A percentile compares a stretch with the other conserved stretches of the same genome.
phyloP scores from a whole-genome alignment of 441 rosid species.

The Isatis lusitanica region DNA sequence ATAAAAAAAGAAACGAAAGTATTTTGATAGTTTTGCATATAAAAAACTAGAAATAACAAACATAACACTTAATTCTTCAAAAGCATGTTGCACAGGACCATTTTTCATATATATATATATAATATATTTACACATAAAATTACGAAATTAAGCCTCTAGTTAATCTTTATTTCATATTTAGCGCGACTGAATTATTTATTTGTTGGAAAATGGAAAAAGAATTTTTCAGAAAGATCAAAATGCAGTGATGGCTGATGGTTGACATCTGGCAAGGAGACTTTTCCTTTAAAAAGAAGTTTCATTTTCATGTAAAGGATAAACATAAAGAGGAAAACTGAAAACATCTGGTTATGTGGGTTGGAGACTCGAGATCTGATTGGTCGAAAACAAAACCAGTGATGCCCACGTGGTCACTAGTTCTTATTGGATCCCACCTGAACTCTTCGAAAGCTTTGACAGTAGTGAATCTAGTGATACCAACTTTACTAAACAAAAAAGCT shows the following conservation, averaged over 20 bases:
- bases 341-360: neutral
- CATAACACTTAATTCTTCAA: too few relatives aligned
- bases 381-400: constrained; percentile 8
- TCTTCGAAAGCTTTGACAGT: neutral
- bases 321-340: neutral
- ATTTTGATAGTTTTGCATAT: too few relatives aligned
- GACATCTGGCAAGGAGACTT: constrained; percentile 10
- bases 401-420: constrained; percentile 28
- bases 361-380: constrained; percentile 30
- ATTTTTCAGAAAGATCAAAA: neutral
- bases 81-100: too few relatives aligned
- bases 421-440: constrained; percentile 17
- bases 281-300: neutral
- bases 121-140: too few relatives aligned
- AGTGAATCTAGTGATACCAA: constrained; percentile 10
- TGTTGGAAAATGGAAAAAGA: too few relatives aligned
- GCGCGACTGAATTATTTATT: too few relatives aligned
- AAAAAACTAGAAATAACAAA: too few relatives aligned
- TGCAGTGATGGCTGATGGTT: neutral
- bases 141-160: too few relatives aligned
- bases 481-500: neutral
- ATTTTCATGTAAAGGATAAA: constrained; percentile 11
- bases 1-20: too few relatives aligned
- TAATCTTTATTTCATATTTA: too few relatives aligned
- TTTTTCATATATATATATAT: too few relatives aligned